Evolutionary conservation across 768 basidiomycete species (phyloP), one percentile per base, ranked within the genome.

Genomic region (Lactifluus echinatus): DNA sequence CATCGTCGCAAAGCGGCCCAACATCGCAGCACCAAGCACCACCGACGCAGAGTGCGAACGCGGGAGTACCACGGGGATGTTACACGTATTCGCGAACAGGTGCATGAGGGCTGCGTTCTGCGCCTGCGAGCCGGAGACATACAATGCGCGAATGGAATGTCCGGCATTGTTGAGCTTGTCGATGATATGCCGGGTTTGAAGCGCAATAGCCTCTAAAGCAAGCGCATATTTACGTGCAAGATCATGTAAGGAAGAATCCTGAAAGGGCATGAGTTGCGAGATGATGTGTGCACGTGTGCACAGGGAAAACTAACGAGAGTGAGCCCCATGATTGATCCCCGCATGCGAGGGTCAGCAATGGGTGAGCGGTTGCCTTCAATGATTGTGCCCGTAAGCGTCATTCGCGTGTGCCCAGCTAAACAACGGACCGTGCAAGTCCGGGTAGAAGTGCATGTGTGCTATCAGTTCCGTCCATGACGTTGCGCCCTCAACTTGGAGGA

Each of bases 181-280:
- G 57, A 98, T 75, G 70, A 99, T 98, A 70, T 96, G 93, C 11
- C 89, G 79, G 29, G 93, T 96, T 70, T 97, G 94, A 23, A 96
- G 81, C 15, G 93, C 89, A 69, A 99, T 94, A 19, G 93, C 83
- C 73, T 96, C 90, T 45, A 97, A 82, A 0, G 93, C 87, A 54
- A 92, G 81, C 66, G 92, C 84, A 74, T 95, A 97, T 67, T 89
- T 91, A 59, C 83, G 81, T 11, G 94, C 90, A 53, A 99, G 84
- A 70, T 96, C 93, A 50, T 74, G 67, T 34, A 96, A 74, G 34
- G 80, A 78, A 61, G 78, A 74, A 66, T 93, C 89, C 84, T 87
- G 63, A 28, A 50, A 3, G 14, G 29, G 24, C 40, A 31, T 31
- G 26, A 56, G 49, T 23, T 15, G 3, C 12, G 21, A 24, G 15